Evolutionary conservation across 768 basidiomycete species (phyloP), one percentile per base, ranked within the genome.

Genomic region (Erythrobasidium yunnanense): DNA sequence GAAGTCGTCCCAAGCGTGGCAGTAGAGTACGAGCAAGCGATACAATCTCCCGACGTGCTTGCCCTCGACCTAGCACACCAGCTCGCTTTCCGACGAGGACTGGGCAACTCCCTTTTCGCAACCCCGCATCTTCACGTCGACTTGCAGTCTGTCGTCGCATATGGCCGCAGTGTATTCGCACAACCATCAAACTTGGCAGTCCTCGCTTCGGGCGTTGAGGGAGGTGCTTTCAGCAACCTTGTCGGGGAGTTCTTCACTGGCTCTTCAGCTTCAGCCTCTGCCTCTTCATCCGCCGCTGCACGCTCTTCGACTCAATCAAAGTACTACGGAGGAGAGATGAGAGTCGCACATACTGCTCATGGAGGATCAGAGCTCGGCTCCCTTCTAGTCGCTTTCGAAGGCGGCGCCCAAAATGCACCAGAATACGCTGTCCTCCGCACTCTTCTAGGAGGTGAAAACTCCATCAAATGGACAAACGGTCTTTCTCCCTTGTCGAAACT

Each of bases 61-160:
- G 91, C 91, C 45, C 69, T 97, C 65, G 93, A 99, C 73, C 79
- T 85, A 35, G 91, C 90, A 2, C 93, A 97, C 76, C 77, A 82
- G 47, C 80, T 92, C 66, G 92, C 93, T 47, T 99, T 97, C 87
- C 90, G 92, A 73, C 81, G 80, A 46, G 93, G 93, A 17, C 90
- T 97, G 72, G 93, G 93, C 71, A 82, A 87, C 71, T 86, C 92
- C 23, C 82, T 96, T 67, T 90, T 88, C 77, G 86, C 90, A 20
- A 79, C 85, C n/a, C 79, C 83, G 17, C 84, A 87, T 74, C 78
- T 78, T 66, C 77, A 81, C 70, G 76, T 79, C 47, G 71, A 71
- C 65, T 74, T 72, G 55, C 70, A 72, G 27, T 76, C 88, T 71
- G 81, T 84, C 52, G 80, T 81, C 22, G 81, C 81, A 13, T 91